Percentiles rank a stretch among this genome's conserved stretches.
Evolutionary conservation across 164 flowering plant genomes (phyloP).

Genomic region (Nelumbo lutea): DNA sequence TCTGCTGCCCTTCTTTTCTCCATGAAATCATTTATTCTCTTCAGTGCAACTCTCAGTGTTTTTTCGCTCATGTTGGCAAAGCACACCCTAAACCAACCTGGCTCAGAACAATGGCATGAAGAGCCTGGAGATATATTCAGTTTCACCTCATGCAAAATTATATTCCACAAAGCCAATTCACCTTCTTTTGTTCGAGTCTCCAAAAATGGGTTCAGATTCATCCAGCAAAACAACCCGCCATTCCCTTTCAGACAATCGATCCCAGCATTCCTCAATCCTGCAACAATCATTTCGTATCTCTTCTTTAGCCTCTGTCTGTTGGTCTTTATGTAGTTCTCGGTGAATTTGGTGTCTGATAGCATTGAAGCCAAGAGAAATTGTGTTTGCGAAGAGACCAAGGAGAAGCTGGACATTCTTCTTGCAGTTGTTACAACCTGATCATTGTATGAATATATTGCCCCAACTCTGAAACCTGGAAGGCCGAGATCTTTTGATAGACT

Average conservation of each 20-base stretch:
- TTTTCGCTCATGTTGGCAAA: slow-evolving; percentile 27
- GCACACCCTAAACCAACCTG: slow-evolving; percentile 11
- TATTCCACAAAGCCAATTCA: slow-evolving; percentile 13
- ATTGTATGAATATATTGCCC: slow-evolving; percentile 16
- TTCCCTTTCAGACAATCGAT: slow-evolving; percentile 16
- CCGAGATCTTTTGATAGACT: slow-evolving; percentile 14
- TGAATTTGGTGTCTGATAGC: slow-evolving; percentile 12
- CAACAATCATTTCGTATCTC: slow-evolving; percentile 11
- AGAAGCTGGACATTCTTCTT: slow-evolving; percentile 22
- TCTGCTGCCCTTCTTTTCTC: slow-evolving; percentile 6
- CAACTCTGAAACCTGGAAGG: slow-evolving; percentile 13
- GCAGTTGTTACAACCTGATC: slow-evolving; percentile 12
- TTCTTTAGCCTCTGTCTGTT: slow-evolving; percentile 13
- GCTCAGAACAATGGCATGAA: slow-evolving; percentile 2
- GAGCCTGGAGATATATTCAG: neutral
- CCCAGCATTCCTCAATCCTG: slow-evolving; percentile 13
- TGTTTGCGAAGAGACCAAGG: slow-evolving; percentile 16
- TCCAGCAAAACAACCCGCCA: slow-evolving; percentile 21
- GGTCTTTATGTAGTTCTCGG: slow-evolving; percentile 8
- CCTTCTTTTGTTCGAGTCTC: slow-evolving; percentile 12
- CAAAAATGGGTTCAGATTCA: slow-evolving; percentile 14
- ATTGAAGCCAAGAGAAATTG: slow-evolving; percentile 15
- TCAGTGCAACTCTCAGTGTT: slow-evolving; percentile 20
- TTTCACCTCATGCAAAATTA: neutral
- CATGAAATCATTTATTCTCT: slow-evolving; percentile 23